Percentiles rank a stretch among this genome's conserved stretches.
phyloP scores from a whole-genome alignment of 495 filamentous ascomycete genomes.

The Cenococcum geophilum region DNA sequence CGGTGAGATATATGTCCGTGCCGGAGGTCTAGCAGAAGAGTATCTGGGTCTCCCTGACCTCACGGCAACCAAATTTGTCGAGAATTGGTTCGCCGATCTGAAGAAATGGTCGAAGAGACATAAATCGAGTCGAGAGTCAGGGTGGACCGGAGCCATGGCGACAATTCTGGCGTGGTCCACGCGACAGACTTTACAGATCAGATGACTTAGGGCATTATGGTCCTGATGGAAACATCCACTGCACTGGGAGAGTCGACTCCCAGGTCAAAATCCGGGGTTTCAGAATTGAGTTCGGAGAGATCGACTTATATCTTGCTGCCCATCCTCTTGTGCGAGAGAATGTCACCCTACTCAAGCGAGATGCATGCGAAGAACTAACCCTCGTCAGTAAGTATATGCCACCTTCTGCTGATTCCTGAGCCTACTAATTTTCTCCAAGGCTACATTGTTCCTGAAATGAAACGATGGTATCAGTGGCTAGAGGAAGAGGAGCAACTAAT shows the following conservation, averaged over 20 bases:
- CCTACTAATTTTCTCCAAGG: conserved; percentile 25
- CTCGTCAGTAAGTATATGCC: conserved; percentile 53
- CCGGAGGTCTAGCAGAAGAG: conserved; percentile 82
- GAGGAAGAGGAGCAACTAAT: conserved; percentile 49
- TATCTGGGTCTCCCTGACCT: conserved; percentile 68
- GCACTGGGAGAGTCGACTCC: conserved; percentile 69
- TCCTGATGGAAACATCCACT: conserved; percentile 55
- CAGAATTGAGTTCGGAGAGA: conserved; percentile 90
- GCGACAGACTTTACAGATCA: conserved; percentile 80
- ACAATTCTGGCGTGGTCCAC: conserved; percentile 70
- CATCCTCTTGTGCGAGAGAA: conserved; percentile 79
- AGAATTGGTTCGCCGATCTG: conserved; percentile 82
- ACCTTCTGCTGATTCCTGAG: not conserved
- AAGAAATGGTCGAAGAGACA: conserved; percentile 64
- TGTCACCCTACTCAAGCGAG: conserved; percentile 77
- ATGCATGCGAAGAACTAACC: conserved; percentile 84
- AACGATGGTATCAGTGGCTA: conserved; percentile 64
- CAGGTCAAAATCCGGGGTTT: conserved; percentile 97
- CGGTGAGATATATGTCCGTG: conserved; percentile 84
- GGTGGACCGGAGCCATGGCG: conserved; percentile 60
- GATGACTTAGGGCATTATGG: conserved; percentile 76
- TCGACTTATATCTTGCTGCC: conserved; percentile 75
- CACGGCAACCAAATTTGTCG: conserved; percentile 74
- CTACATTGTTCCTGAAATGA: conserved; percentile 81
- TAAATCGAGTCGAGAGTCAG: conserved; percentile 44